Evolutionary conservation across 2,329 filamentous ascomycete species (phyloP).

Genomic region (Diaporthe velutina): DNA sequence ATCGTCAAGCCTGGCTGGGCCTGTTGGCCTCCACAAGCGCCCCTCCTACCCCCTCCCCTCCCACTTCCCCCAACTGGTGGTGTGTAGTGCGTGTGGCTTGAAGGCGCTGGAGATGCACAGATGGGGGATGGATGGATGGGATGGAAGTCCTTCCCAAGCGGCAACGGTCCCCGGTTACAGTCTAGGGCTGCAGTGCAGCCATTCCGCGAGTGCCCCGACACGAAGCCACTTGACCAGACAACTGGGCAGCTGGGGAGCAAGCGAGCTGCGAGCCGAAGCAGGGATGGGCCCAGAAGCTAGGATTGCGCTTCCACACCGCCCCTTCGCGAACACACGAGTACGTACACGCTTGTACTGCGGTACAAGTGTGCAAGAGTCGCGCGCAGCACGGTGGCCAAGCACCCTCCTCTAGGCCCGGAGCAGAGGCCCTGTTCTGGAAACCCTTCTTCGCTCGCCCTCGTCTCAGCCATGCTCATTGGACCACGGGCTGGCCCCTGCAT

Average conservation of each 20-base stretch:
- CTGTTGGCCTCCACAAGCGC: background rate
- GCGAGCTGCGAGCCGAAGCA: constrained; percentile 31
- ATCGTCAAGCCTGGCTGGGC: constrained; percentile 23
- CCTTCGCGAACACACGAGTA: constrained; percentile 5
- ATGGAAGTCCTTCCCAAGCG: constrained; percentile 32
- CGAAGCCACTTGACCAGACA: constrained; percentile 39
- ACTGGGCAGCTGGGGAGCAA: constrained; percentile 31
- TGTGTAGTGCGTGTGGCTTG: constrained; percentile 22
- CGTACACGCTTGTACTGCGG: constrained; percentile 20
- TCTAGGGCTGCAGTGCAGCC: constrained; percentile 36
- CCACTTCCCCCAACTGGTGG: background rate
- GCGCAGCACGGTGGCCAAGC: constrained; percentile 29
- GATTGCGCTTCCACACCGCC: constrained; percentile 29
- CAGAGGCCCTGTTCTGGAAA: constrained; percentile 30
- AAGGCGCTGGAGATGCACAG: constrained; percentile 26
- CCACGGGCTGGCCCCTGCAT: constrained; percentile 16
- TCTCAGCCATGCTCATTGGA: constrained; percentile 30
- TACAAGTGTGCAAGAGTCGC: constrained; percentile 28
- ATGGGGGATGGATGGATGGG: constrained; percentile 15
- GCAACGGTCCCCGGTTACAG: constrained; percentile 38
- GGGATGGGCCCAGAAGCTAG: constrained; percentile 26
- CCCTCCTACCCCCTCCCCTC: background rate
- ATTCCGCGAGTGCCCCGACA: constrained; percentile 38
- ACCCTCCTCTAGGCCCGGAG: constrained; percentile 30
- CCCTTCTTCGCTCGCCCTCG: constrained; percentile 10